Percentiles rank a stretch among this genome's conserved stretches.
phyloP scores from a whole-genome alignment of 257 asterid genomes.

The Solanum chiquidenum region DNA sequence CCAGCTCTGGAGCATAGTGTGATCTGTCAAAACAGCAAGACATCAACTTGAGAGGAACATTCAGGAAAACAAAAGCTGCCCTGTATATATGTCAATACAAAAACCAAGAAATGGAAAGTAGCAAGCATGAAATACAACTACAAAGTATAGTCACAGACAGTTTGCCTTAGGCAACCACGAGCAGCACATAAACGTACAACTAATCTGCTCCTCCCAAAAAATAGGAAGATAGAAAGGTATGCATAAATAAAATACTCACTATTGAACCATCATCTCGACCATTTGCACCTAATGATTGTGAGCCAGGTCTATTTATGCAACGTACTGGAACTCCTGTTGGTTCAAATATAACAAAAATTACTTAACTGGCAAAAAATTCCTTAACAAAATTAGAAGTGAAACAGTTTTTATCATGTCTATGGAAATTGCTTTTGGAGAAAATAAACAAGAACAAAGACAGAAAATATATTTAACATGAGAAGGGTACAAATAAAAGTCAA shows the following conservation, averaged over 20 bases:
- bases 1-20: conserved; percentile 64
- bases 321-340: conserved; percentile 67
- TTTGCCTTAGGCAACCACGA: neutral
- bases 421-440: neutral
- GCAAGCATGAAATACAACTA: neutral
- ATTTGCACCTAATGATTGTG: conserved; percentile 67
- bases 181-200: neutral
- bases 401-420: neutral
- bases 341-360: conserved; percentile 11
- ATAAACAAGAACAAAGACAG: neutral
- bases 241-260: conserved; percentile 36
- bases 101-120: neutral
- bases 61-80: neutral
- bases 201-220: neutral
- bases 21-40: conserved; percentile 32
- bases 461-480: neutral
- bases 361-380: neutral
- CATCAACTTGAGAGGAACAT: conserved; percentile 10
- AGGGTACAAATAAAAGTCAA: neutral
- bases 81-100: neutral
- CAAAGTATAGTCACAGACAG: neutral
- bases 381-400: neutral
- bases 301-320: conserved; percentile 80
- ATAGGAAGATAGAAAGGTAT: neutral
- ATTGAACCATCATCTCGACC: conserved; percentile 72